phyloP scores from a whole-genome alignment of 192 early-diverging fungal genomes.

The Coemansia sp. region DNA sequence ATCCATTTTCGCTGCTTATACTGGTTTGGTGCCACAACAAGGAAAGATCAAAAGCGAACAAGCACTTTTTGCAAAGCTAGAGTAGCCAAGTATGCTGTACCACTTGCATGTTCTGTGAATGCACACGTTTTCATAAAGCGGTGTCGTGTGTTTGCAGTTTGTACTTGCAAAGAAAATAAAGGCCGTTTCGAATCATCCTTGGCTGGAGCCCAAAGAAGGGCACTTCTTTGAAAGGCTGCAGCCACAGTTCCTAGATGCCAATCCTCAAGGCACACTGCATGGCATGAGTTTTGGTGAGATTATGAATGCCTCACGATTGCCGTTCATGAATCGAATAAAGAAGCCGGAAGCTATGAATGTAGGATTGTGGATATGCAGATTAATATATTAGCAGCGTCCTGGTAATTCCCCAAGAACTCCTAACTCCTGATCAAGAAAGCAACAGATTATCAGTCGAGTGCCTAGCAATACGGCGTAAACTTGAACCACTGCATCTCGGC shows the following conservation, averaged over 20 bases:
- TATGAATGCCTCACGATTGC: background rate
- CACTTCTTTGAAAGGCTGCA: background rate
- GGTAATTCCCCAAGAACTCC: background rate
- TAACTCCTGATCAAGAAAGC: background rate
- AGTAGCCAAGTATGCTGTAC: background rate
- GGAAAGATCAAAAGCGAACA: background rate
- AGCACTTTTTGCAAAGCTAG: background rate
- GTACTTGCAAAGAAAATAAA: background rate
- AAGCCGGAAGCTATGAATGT: background rate
- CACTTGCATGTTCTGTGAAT: background rate
- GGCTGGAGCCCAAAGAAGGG: background rate
- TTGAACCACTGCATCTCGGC: slow-evolving; percentile 36
- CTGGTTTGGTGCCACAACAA: background rate
- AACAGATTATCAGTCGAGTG: background rate
- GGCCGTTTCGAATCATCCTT: background rate
- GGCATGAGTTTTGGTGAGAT: background rate
- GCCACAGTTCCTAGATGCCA: background rate
- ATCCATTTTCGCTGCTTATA: background rate
- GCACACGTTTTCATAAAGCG: background rate
- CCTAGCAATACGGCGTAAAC: slow-evolving; percentile 35
- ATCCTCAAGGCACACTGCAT: background rate
- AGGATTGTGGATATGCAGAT: background rate
- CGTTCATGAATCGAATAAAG: background rate
- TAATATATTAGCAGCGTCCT: background rate
- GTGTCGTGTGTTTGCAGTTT: background rate